Evolutionary conservation across 2,329 filamentous ascomycete species (phyloP), one percentile per base, ranked within the genome.

Genomic region (Xylaria sp.): DNA sequence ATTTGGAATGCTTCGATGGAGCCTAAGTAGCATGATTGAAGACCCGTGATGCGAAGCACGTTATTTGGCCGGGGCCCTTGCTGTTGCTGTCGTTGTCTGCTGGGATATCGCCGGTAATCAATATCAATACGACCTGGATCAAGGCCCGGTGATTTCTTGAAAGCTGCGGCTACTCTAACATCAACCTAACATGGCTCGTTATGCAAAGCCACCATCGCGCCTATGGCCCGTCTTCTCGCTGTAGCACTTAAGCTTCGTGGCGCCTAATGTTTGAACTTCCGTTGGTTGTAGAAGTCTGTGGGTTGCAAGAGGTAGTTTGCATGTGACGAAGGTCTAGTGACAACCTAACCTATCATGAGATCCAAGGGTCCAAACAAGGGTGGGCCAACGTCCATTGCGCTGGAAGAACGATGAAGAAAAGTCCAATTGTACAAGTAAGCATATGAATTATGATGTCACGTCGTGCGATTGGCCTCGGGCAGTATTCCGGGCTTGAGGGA

Each of bases 101-200:
- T 62, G 25, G 48, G 48, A 62, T 52, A 48, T 56, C 51, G 32
- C 46, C 18, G 20, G 57, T 52, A 46, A 8, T 48, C 5, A 28
- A 50, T 46, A 60, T 65, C 55, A 6, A 46, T 51, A 39, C 7
- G 23, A 41, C 44, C 23, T 61, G 41, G 44, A 61, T 61, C 34
- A 20, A 44, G 58, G 34, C 57, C 52, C 58, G 41, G 60, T 15
- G 39, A 54, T 68, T 59, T 51, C 41, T 59, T 46, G 57, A 25
- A 37, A 32, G 70, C 68, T 68, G 68, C 63, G 70, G 68, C 63
- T 71, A 55, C 70, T 66, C 69, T 63, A 57, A 72, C 70, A 63
- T 28, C 56, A 34, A 48, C 37, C 58, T 15, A 41, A 15, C 61
- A 56, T 41, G 44, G 57, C 52, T 2, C 32, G 44, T 66, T 44